phyloP scores from a whole-genome alignment of 73 alveolate genomes.

The Paramecium tetraurelia region DNA sequence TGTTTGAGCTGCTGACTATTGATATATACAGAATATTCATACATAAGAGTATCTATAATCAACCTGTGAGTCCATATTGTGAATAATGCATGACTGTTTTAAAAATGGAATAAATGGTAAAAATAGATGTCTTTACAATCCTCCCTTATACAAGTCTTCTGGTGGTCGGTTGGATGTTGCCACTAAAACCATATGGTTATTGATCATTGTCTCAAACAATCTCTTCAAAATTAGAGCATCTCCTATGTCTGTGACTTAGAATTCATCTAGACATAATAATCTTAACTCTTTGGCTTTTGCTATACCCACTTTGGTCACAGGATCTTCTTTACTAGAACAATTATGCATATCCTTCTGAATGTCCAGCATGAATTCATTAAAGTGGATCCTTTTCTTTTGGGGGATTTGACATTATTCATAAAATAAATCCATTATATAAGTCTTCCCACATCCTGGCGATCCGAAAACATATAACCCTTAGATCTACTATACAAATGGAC shows the following conservation, averaged over 20 bases:
- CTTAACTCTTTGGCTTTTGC: conserved; percentile 68
- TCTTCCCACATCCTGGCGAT: conserved; percentile 91
- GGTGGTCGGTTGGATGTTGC: conserved; percentile 94
- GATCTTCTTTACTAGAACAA: conserved; percentile 68
- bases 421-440: conserved; percentile 91
- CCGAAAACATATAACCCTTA: conserved; percentile 81
- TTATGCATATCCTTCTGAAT: conserved; percentile 76
- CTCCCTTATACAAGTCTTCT: conserved; percentile 82
- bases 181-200: conserved; percentile 75
- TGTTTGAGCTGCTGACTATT: neutral
- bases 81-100: conserved; percentile 66
- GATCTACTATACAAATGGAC: conserved; percentile 2
- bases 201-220: conserved; percentile 81
- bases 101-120: conserved; percentile 83
- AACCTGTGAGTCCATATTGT: conserved; percentile 69
- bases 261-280: conserved; percentile 89
- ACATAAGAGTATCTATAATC: conserved; percentile 72
- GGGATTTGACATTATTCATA: conserved; percentile 69
- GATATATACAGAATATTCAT: conserved; percentile 25
- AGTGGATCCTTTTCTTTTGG: conserved; percentile 82
- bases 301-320: conserved; percentile 76
- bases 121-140: conserved; percentile 81
- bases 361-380: conserved; percentile 92
- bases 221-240: conserved; percentile 93
- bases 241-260: conserved; percentile 91